Evolutionary conservation across 208 protist species (phyloP), one percentile per base, ranked within the genome.

Genomic region (Wallacemonas sp.): DNA sequence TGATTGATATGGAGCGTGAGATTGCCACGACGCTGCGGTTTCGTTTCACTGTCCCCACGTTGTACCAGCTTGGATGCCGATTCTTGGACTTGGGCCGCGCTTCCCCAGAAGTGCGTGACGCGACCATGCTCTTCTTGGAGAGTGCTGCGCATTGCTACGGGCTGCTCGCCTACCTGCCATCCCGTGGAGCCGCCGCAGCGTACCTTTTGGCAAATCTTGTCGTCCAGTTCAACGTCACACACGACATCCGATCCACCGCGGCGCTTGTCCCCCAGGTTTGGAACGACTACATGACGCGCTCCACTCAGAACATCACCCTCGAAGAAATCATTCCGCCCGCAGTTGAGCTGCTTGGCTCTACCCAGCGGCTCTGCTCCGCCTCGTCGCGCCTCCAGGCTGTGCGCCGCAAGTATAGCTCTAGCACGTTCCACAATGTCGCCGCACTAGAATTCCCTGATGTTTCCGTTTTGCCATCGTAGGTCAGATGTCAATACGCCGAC

Each of bases 1-100:
- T 98, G 19, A 78, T 96, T 30, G 67, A 77, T 23, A 94, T 91
- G 84, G 84, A 94, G 60, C 72, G 77, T 19, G 78, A 87, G 29
- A 85, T 89, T 65, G 87, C 86, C 11, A 72, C 66, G 0, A 72
- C 71, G 21, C 68, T 94, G 0, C 68, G 77, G 2, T 94, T 94
- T 57, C 78, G 77, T 44, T 89, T 94, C 52, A 88, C 84, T 43
- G 87, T 94, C 39, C 87, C 87, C 2, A 94, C 87, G 9, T 68
- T 65, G 27, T 94, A 91, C 49, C 80, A 83, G 12, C 60, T 94
- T 14, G 75, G 78, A 24, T 84, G 74, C 38, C 80, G 72, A 38
- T 72, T 90, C 54, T 36, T 90, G 11, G 78, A 86, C 6, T 44
- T 36, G 16, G 63, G 44, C 26, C 32, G 61, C n/a, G 41, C 55